Evolutionary conservation across 257 asterid genomes (phyloP).

Genomic region (Rehmannia glutinosa): DNA sequence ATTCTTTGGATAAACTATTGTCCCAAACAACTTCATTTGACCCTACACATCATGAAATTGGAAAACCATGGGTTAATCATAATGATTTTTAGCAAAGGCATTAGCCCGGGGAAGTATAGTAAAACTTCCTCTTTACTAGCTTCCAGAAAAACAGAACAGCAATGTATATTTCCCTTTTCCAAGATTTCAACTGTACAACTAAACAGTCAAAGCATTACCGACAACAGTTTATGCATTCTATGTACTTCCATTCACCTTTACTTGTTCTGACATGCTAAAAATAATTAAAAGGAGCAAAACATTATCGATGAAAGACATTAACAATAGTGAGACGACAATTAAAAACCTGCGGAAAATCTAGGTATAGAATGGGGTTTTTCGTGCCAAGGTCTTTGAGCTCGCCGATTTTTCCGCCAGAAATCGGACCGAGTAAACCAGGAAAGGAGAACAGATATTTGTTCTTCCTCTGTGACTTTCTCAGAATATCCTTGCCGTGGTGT

Average conservation of each 20-base stretch:
- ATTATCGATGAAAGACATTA: background rate
- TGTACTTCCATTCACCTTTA: background rate
- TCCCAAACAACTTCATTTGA: conserved; percentile 91
- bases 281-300: background rate
- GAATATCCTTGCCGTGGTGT: conserved; percentile 80
- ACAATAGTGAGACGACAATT: background rate
- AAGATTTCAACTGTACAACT: no score
- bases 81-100: background rate
- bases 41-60: conserved; percentile 46
- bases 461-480: conserved; percentile 78
- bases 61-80: conserved; percentile 4
- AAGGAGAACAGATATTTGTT: conserved; percentile 73
- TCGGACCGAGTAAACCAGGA: conserved; percentile 74
- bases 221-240: background rate
- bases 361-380: conserved; percentile 84
- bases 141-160: background rate
- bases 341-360: conserved; percentile 81
- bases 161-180: no score
- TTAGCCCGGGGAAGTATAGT: background rate
- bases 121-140: background rate
- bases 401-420: conserved; percentile 83
- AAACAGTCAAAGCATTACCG: background rate
- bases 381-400: conserved; percentile 84
- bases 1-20: conserved; percentile 82
- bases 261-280: background rate